These are phyloP conservation scores for Tolypocladium amazonense DNA, from an alignment of 2,329 filamentous ascomycete species.

Conservation along the genomic window DNA sequence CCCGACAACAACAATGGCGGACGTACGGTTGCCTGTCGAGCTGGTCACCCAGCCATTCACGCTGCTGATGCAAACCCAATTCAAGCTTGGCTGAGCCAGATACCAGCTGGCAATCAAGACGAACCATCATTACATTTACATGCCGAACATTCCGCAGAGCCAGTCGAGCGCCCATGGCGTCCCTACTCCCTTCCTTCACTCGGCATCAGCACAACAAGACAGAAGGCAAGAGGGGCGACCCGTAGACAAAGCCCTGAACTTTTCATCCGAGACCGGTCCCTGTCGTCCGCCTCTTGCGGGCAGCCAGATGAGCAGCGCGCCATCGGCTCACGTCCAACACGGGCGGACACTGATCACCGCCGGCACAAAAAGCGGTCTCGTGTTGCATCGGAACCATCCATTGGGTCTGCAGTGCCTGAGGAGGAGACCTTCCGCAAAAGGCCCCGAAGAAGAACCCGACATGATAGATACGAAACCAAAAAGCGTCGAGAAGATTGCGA, in stretches of 20 bases:
- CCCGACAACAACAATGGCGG: neutral
- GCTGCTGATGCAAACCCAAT: neutral
- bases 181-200: neutral
- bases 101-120: neutral
- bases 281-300: neutral
- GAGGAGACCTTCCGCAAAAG: neutral
- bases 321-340: neutral
- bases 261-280: slow-evolving; percentile 1
- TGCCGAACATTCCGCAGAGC: neutral
- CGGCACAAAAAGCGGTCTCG: neutral
- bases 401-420: neutral
- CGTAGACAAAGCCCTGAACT: neutral
- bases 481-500: neutral
- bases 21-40: neutral
- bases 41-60: neutral
- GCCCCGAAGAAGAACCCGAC: slow-evolving; percentile 1
- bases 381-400: neutral
- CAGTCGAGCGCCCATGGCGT: neutral
- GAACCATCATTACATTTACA: neutral
- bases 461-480: slow-evolving; percentile 6
- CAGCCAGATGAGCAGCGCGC: neutral
- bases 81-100: slow-evolving; percentile 1
- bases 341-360: neutral
- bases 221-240: neutral
- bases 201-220: neutral